A percentile compares a stretch with the other conserved stretches of the same genome.
These are phyloP conservation scores for Fraxinus angustifolia DNA, from an alignment of 305 asterid species.

Conservation along the genomic window DNA sequence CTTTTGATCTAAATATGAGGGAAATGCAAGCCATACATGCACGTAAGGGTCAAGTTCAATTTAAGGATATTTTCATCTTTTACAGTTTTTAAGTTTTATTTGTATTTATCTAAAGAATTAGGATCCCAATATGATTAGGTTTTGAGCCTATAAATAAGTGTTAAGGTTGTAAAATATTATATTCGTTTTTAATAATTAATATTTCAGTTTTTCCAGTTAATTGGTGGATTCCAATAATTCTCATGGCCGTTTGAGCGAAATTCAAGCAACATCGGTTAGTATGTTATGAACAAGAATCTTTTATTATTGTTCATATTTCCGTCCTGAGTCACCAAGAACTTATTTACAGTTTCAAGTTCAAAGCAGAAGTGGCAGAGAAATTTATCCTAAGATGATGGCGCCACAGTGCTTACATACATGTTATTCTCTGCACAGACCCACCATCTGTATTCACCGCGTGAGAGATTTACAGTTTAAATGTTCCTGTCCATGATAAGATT, in stretches of 20 bases:
- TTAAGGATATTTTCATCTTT: too few relatives aligned
- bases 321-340: neutral
- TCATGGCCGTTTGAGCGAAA: neutral
- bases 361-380: neutral
- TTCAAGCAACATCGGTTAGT: neutral
- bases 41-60: too few relatives aligned
- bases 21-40: too few relatives aligned
- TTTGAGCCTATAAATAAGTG: too few relatives aligned
- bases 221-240: neutral
- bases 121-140: too few relatives aligned
- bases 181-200: neutral
- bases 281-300: neutral
- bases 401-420: neutral
- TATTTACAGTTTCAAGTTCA: neutral
- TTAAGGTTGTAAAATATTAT: neutral
- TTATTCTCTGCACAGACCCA: neutral
- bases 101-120: too few relatives aligned
- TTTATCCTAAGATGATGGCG: constrained; percentile 1
- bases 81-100: too few relatives aligned
- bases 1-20: too few relatives aligned
- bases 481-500: neutral
- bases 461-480: neutral
- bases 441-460: neutral
- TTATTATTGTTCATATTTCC: neutral
- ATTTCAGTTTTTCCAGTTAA: neutral